Evolutionary conservation across 306 rosid species (phyloP).

Genomic region (Fragaria vesca): DNA sequence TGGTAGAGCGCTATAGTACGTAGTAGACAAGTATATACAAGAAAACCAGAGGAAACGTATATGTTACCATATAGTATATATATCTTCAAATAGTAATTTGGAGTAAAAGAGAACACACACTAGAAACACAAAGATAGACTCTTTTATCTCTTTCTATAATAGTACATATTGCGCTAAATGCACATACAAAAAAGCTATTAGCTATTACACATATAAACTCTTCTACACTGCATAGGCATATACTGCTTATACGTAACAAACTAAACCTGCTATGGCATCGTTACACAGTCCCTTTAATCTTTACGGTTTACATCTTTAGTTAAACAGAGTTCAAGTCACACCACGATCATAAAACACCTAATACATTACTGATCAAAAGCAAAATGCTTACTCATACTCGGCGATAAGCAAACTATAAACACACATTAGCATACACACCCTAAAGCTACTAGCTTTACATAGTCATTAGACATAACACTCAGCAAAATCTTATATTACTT

Average conservation of each 20-base stretch:
- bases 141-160: constrained; percentile 5
- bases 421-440: not conserved
- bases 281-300: not conserved
- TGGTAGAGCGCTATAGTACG: constrained; percentile 84
- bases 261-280: not conserved
- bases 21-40: constrained; percentile 65
- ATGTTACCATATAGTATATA: constrained; percentile 59
- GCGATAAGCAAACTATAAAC: not conserved
- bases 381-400: not conserved
- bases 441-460: not conserved
- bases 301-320: not conserved
- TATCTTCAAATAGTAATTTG: constrained; percentile 49
- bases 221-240: not conserved
- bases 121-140: constrained; percentile 28
- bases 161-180: not conserved
- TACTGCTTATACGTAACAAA: not conserved
- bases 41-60: constrained; percentile 58
- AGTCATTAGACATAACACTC: not conserved
- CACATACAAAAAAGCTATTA: not conserved
- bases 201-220: not conserved
- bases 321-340: not conserved
- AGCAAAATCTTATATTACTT: not conserved
- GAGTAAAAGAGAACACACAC: constrained; percentile 35
- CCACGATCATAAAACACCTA: not conserved
- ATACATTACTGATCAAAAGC: not conserved